A percentile compares a stretch with the other conserved stretches of the same genome.
Conservation (phyloP, 441 rosid species). For the Populus tomentosa region DNA sequence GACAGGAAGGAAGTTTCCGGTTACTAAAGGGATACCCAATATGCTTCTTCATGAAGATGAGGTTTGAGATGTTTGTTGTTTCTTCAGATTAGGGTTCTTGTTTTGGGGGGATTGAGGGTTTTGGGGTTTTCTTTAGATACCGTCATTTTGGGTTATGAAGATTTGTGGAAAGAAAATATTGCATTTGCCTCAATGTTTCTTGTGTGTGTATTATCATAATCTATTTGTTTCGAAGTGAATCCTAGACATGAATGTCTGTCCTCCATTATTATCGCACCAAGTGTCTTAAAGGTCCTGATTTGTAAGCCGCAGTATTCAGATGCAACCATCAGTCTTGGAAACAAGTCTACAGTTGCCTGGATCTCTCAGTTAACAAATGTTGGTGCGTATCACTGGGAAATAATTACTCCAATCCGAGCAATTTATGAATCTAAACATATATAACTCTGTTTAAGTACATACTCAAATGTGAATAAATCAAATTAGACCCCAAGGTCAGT, state of each 20-base stretch:
- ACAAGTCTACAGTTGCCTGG: neutral
- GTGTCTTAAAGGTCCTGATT: neutral
- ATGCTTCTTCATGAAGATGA: slow-evolving; percentile 96
- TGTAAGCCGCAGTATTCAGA: neutral
- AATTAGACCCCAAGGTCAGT: neutral
- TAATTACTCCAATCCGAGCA: neutral
- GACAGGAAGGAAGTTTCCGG: slow-evolving; percentile 79
- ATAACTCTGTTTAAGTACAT: too few relatives aligned
- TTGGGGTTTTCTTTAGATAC: neutral
- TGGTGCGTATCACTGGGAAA: neutral
- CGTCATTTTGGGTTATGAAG: neutral
- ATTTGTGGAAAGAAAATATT: neutral
- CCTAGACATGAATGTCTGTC: neutral
- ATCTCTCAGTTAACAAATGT: neutral
- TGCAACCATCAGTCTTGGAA: neutral
- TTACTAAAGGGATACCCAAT: slow-evolving; percentile 79
- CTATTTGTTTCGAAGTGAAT: neutral
- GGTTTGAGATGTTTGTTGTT: slow-evolving; percentile 37
- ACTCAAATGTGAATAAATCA: neutral
- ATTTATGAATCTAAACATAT: neutral
- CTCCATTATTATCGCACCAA: neutral
- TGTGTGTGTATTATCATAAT: neutral
- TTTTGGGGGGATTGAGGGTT: neutral
- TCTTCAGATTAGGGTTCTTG: neutral
- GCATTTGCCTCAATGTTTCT: neutral